A percentile compares a stretch with the other conserved stretches of the same genome.
These are phyloP conservation scores for Colletotrichum caudatum DNA, from an alignment of 2,329 filamentous ascomycete genomes.

Conservation along the genomic window DNA sequence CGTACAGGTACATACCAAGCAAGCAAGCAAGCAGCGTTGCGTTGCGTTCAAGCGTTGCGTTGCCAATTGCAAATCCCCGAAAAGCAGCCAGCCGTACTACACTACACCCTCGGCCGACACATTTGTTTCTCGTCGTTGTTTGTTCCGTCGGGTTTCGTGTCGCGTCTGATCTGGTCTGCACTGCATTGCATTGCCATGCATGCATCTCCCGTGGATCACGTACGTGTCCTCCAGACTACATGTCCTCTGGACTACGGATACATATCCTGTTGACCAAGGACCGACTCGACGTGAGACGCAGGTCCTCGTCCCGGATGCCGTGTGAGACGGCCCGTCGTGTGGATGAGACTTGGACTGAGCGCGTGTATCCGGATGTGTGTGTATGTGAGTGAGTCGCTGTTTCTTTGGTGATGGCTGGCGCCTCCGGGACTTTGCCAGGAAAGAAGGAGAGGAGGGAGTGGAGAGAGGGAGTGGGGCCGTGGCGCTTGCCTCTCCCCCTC, in stretches of 20 bases:
- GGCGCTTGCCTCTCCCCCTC: neutral
- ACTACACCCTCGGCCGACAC: neutral
- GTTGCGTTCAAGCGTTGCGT: neutral
- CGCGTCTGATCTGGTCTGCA: too few relatives aligned
- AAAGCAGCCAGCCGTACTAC: constrained; percentile 18
- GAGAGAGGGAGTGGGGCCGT: neutral
- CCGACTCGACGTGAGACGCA: neutral
- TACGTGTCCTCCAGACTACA: too few relatives aligned
- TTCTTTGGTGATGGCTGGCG: constrained; percentile 10
- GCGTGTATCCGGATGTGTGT: neutral
- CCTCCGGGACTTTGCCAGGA: too few relatives aligned
- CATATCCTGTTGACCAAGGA: too few relatives aligned
- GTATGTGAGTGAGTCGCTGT: neutral
- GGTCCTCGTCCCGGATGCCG: neutral
- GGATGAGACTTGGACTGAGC: neutral
- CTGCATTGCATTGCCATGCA: too few relatives aligned
- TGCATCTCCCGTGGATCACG: neutral
- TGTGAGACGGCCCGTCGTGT: neutral
- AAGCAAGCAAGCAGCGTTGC: too few relatives aligned
- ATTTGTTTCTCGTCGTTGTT: neutral
- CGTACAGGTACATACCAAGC: too few relatives aligned
- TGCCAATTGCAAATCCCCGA: constrained; percentile 16
- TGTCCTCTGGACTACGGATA: too few relatives aligned
- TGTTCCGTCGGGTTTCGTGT: neutral
- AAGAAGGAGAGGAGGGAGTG: neutral